Percentiles rank a stretch among this genome's conserved stretches.
phyloP scores from a whole-genome alignment of 257 asterid species.

The Solanum tacnaense region DNA sequence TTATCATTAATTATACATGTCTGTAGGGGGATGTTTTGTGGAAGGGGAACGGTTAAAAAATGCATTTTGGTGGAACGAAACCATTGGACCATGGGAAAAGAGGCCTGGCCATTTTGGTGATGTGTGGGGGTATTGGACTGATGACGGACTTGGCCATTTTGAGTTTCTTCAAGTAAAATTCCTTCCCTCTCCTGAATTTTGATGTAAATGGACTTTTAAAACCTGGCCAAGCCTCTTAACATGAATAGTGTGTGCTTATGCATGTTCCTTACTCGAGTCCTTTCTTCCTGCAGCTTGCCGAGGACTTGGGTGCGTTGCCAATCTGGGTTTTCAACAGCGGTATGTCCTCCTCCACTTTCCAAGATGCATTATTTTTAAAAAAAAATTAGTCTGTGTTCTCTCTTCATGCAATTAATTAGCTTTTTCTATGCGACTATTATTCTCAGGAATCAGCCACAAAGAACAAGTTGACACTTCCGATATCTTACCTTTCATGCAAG shows the following conservation, averaged over 20 bases:
- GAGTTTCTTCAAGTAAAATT: conserved; percentile 77
- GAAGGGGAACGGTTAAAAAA: conserved; percentile 81
- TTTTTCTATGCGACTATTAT: not conserved
- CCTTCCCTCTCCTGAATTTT: not conserved
- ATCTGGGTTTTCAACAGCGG: conserved; percentile 98
- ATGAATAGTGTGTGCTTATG: not conserved
- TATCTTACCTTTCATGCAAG: conserved; percentile 61
- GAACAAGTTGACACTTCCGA: conserved; percentile 72
- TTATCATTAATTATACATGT: not conserved
- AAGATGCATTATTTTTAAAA: not conserved
- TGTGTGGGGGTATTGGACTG: conserved; percentile 97
- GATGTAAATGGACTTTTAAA: not conserved
- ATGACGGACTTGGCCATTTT: conserved; percentile 82
- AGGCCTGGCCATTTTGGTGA: conserved; percentile 97
- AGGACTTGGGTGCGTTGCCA: conserved; percentile 81
- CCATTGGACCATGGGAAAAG: conserved; percentile 92
- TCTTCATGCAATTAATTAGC: not conserved
- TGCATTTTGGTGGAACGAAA: conserved; percentile 96
- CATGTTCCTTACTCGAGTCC: not conserved
- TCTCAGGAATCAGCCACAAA: conserved; percentile 79
- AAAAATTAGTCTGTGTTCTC: not conserved
- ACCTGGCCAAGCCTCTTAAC: not conserved
- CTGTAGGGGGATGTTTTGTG: conserved; percentile 88
- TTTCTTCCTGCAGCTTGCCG: conserved; percentile 64
- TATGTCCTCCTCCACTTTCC: conserved; percentile 12